These are phyloP conservation scores for Colletotrichum lini DNA, from an alignment of 2,329 filamentous ascomycete genomes.

Conservation along the genomic window DNA sequence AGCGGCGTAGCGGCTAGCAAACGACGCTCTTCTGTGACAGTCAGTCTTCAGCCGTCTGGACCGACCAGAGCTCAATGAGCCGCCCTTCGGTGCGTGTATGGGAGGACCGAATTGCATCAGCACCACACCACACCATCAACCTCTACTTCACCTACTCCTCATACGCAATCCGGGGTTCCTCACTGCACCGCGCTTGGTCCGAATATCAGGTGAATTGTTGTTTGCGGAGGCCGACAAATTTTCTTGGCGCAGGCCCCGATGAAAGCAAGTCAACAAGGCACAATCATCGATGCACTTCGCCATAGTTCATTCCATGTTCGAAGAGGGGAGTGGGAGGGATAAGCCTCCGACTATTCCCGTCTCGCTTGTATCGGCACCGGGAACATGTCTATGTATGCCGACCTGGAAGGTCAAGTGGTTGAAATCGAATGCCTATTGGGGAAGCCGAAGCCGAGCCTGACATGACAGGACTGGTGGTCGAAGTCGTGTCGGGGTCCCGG, in stretches of 20 bases:
- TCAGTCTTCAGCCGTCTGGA: constrained; percentile 18
- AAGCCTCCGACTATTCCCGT: neutral
- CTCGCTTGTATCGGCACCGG: constrained; percentile 6
- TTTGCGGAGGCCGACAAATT: neutral
- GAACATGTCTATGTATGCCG: neutral
- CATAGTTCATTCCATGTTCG: neutral
- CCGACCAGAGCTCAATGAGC: neutral
- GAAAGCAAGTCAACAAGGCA: neutral
- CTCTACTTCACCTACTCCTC: constrained; percentile 5
- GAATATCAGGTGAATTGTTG: neutral
- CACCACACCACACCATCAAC: constrained; percentile 4
- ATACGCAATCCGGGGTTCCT: neutral
- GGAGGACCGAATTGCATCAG: constrained; percentile 4
- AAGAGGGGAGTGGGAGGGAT: neutral
- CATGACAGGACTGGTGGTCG: neutral
- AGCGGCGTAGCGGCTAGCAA: neutral
- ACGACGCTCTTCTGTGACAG: constrained; percentile 1
- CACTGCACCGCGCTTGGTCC: neutral
- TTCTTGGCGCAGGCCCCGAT: neutral
- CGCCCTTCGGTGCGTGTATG: neutral
- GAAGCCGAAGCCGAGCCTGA: neutral
- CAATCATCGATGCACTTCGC: constrained; percentile 20
- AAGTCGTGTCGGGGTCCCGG: constrained; percentile 8
- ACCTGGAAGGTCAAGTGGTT: neutral
- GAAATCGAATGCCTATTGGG: neutral